Evolutionary conservation across 2,329 filamentous ascomycete species (phyloP), one percentile per base, ranked within the genome.

Genomic region (Colletotrichum sp.): DNA sequence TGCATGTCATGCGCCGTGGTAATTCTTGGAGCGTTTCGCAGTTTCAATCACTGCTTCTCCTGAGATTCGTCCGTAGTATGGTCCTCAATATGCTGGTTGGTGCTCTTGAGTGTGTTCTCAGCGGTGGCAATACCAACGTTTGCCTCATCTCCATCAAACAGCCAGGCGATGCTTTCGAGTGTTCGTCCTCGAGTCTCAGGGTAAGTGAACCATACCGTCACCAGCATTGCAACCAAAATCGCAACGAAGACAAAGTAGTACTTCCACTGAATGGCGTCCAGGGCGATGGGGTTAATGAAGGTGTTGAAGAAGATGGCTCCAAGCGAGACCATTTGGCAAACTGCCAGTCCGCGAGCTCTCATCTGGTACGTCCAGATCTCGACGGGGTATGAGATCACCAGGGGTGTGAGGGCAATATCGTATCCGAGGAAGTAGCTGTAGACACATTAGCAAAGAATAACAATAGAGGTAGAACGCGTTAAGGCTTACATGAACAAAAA

Each of bases 171-270:
- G 44, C 74, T 74, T 27, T 78, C 78, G 30, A 72, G 77, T 1
- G 79, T 79, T 5, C 72, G 72, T 4, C 77, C 75, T 3, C 70
- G 49, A 2, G 77, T 79, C 27, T 80, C 79, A 3, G 79, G 76
- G 39, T 79, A 75, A 1, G 65, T 65, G 27, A 78, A 79, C 44
- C 69, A 79, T 2, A 77, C 52, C 8, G 62, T 44, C 9, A 74
- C 13, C 8, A 64, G 32, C 55, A 74, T 71, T 15, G n/a, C 66
- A 64, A 96, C 93, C 92, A 85, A 78, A 29, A 67, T 71, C 34
- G 86, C 81, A 77, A 88, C 85, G 62, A 87, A 85, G 2, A 81
- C 81, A 8, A 88, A 85, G 76, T 87, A 88, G 75, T 87, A 88
- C 36, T 82, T 83, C 87, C 86, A 88, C 65, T 82, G 78, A 25